A percentile compares a stretch with the other conserved stretches of the same genome.
Evolutionary conservation across 2,329 filamentous ascomycete genomes (phyloP).

Genomic region (Verticillium zaregamsianum): DNA sequence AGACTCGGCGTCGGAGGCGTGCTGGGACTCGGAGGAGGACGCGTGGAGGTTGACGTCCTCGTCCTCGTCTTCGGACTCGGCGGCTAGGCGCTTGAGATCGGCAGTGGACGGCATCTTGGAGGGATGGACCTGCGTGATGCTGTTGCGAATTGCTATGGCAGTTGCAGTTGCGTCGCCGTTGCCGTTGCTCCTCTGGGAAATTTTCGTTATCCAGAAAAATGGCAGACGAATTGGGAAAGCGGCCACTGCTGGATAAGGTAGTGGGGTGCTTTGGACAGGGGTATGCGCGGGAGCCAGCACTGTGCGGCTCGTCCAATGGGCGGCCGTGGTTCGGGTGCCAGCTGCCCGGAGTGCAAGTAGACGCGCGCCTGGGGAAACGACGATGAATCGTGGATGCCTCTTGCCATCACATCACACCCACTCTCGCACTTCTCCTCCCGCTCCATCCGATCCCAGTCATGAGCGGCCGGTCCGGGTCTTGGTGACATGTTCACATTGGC

Average conservation of each 20-base stretch:
- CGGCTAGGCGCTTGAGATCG: slow-evolving; percentile 3
- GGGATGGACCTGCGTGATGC: no score
- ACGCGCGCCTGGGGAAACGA: slow-evolving; percentile 13
- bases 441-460: neutral
- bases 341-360: neutral
- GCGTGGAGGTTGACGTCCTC: slow-evolving; percentile 8
- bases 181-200: neutral
- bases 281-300: neutral
- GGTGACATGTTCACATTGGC: neutral
- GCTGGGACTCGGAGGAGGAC: slow-evolving; percentile 5
- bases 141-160: neutral
- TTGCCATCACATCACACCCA: neutral
- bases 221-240: neutral
- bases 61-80: slow-evolving; percentile 3
- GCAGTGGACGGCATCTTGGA: slow-evolving; percentile 7
- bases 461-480: neutral
- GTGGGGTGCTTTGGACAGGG: neutral
- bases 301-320: neutral
- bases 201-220: neutral
- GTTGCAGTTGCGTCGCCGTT: neutral
- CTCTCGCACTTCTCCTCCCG: neutral
- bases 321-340: neutral
- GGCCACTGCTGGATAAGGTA: neutral
- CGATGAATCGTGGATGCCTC: neutral
- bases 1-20: slow-evolving; percentile 32